These are phyloP conservation scores for Talaromyces proteolyticus DNA, from an alignment of 495 filamentous ascomycete genomes.

Conservation along the genomic window DNA sequence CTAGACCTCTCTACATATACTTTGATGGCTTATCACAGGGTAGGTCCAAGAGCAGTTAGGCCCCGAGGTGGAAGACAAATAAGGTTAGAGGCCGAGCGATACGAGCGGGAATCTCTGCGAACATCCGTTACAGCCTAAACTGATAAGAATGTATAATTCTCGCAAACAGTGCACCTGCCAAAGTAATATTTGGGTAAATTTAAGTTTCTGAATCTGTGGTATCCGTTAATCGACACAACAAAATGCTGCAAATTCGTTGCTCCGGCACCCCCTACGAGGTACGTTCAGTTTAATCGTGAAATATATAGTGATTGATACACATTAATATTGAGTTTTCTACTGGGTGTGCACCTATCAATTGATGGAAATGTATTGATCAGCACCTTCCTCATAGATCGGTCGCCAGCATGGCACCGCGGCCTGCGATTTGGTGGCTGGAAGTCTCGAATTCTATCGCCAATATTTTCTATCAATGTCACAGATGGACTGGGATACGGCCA, in stretches of 20 bases:
- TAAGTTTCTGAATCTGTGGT: background rate
- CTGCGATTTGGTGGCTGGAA: background rate
- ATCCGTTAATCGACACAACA: background rate
- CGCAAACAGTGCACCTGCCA: background rate
- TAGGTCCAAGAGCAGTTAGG: background rate
- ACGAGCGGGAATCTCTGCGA: background rate
- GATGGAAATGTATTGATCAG: background rate
- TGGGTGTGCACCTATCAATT: background rate
- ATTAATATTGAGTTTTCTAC: too few species aligned
- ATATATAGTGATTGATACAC: too few species aligned
- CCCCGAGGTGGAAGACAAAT: background rate
- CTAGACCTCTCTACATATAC: background rate
- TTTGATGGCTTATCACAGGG: background rate
- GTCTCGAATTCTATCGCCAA: constrained; percentile 1
- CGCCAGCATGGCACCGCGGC: constrained; percentile 5
- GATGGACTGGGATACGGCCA: constrained; percentile 1
- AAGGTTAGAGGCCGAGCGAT: background rate
- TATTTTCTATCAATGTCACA: constrained; percentile 1
- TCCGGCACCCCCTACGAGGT: background rate
- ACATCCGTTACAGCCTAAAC: background rate
- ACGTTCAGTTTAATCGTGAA: background rate
- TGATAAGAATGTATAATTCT: background rate
- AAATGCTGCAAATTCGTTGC: constrained; percentile 1
- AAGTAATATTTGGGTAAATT: background rate
- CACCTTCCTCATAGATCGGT: background rate